Evolutionary conservation across 257 asterid species (phyloP), one percentile per base, ranked within the genome.

Genomic region (Gentiana dahurica): DNA sequence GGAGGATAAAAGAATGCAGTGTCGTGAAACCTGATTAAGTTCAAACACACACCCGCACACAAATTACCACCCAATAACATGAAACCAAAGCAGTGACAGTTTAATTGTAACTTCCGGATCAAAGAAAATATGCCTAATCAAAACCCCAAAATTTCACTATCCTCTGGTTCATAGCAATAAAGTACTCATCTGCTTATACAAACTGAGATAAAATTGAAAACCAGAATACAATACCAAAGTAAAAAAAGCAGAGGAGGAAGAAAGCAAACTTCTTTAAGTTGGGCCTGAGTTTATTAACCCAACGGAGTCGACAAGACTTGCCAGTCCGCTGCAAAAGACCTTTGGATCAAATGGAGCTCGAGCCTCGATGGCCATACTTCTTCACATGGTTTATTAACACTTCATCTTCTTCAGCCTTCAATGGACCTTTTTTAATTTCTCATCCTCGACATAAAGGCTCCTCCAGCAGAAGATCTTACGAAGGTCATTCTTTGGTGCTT

Each of bases 341-440:
- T 74, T 86, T 90, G 95, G 94, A 84, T 84, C 90, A 95, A 90
- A 90, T 77, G 88, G 96, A 84, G 94, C 95, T 90, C 97, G 95
- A 90, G 61, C 84, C 94, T 53, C 94, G 46, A 2, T 95, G 85
- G 13, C 97, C 97, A 57, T 79, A 71, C 24, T 77, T 84, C 34
- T 61, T 71, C 12, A 89, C 95, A 64, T 89, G 97, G 41, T 80
- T 77, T 1, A 80, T 57, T 57, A 89, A 63, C n/a, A 84, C 95
- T 48, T 77, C 72, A 59, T 90, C 97, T 63, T 90, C 97, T 54
- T 90, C 97, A 12, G 67, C 77, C 57, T 82, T 90, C 95, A 96
- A 86, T 24, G 97, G 97, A 49, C 97, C 97, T 77, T 89, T 89
- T 86, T 78, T 86, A 12, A 86, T 71, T 68, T 77, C 90, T 4